Conservation (phyloP, 2,329 filamentous ascomycete species). For the Herpotrichia juniperi region DNA sequence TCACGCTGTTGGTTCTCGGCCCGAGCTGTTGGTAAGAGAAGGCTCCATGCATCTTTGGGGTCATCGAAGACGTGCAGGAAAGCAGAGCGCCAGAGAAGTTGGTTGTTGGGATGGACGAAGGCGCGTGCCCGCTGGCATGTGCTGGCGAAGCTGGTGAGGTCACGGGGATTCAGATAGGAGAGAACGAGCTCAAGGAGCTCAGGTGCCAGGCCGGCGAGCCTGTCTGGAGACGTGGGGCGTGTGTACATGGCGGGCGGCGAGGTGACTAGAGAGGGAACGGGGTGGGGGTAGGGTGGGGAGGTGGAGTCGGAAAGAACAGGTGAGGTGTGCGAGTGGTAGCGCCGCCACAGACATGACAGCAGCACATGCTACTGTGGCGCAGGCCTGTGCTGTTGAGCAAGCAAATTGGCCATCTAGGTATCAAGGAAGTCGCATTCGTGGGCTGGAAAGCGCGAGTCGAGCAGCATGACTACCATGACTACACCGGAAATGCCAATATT, state of each 20-base stretch:
- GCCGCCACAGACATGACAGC: too few relatives aligned
- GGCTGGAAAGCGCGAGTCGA: too few relatives aligned
- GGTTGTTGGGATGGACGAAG: conserved; percentile 25
- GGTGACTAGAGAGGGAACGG: not conserved
- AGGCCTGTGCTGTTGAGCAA: too few relatives aligned
- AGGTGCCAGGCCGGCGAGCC: conserved; percentile 17
- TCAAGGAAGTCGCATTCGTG: too few relatives aligned
- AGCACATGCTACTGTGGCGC: too few relatives aligned
- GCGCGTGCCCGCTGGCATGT: conserved; percentile 20
- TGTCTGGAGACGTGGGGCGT: not conserved
- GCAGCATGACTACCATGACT: too few relatives aligned
- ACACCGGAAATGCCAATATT: too few relatives aligned
- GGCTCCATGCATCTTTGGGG: conserved; percentile 23
- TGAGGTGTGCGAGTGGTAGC: too few relatives aligned
- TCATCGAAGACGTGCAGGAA: conserved; percentile 29
- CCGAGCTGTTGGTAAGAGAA: conserved; percentile 20
- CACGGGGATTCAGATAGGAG: conserved; percentile 18
- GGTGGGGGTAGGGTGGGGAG: not conserved
- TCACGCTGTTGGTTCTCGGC: conserved; percentile 18
- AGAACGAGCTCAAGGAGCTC: conserved; percentile 27
- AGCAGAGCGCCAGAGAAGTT: conserved; percentile 23
- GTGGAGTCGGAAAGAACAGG: not conserved
- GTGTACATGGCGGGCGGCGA: not conserved
- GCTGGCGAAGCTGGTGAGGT: conserved; percentile 18
- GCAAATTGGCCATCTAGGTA: too few relatives aligned